Conservation (phyloP, 495 filamentous ascomycete genomes). For the Penicillium silybi region DNA sequence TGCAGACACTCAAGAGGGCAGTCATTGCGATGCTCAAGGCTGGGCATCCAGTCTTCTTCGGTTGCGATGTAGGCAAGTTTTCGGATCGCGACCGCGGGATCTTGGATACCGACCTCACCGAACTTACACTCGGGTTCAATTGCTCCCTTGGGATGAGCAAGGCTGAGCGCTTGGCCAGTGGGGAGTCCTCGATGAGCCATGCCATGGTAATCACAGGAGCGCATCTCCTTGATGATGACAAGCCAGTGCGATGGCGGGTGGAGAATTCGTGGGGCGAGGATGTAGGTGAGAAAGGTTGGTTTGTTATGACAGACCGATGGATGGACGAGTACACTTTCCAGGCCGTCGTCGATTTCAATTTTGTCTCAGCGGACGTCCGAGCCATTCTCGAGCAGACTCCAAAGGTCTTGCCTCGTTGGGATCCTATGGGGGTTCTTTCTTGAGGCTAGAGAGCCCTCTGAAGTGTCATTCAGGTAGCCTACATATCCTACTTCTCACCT, state of each 20-base stretch:
- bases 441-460: slow-evolving; percentile 22
- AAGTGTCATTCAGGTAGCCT: too few relatives aligned
- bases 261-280: slow-evolving; percentile 77
- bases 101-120: slow-evolving; percentile 68
- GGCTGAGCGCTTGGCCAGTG: slow-evolving; percentile 62
- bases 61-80: slow-evolving; percentile 82
- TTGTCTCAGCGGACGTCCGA: slow-evolving; percentile 59
- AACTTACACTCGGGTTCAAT: slow-evolving; percentile 78
- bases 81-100: slow-evolving; percentile 60
- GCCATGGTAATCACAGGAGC: slow-evolving; percentile 88
- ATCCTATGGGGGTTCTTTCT: slow-evolving; percentile 83
- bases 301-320: slow-evolving; percentile 84
- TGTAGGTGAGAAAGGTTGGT: slow-evolving; percentile 70
- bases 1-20: slow-evolving; percentile 64
- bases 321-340: slow-evolving; percentile 88
- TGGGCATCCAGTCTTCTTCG: slow-evolving; percentile 81
- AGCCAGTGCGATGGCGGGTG: slow-evolving; percentile 72
- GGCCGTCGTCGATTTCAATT: slow-evolving; percentile 73
- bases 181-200: slow-evolving; percentile 80
- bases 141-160: slow-evolving; percentile 67
- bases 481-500: too few relatives aligned
- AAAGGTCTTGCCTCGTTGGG: slow-evolving; percentile 73
- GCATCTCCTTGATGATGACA: slow-evolving; percentile 63
- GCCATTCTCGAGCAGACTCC: slow-evolving; percentile 67
- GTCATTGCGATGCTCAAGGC: slow-evolving; percentile 71